phyloP scores from a whole-genome alignment of 2,329 filamentous ascomycete species.

The Aspergillus costaricaensis region DNA sequence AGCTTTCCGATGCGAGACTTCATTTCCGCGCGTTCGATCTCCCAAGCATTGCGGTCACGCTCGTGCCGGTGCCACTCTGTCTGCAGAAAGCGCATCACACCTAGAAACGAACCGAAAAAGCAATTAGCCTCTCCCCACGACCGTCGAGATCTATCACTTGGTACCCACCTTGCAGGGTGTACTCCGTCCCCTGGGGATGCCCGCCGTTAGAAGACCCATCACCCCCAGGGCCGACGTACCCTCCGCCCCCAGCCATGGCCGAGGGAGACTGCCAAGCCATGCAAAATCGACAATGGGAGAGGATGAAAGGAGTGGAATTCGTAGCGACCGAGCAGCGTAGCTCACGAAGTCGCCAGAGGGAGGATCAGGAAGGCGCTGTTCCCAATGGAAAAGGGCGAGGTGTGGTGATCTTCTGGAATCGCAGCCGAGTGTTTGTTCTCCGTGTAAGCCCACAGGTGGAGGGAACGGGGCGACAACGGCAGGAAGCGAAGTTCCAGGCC shows the following conservation, averaged over 20 bases:
- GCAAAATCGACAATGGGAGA: constrained; percentile 24
- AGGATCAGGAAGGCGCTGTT: constrained; percentile 7
- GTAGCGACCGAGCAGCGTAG: constrained; percentile 4
- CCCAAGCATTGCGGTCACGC: constrained; percentile 96
- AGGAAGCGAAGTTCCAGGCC: constrained; percentile 26
- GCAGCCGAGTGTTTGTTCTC: constrained; percentile 18
- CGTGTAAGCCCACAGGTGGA: constrained; percentile 20
- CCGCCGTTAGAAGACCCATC: constrained; percentile 45
- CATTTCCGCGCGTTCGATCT: constrained; percentile 99
- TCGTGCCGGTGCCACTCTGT: constrained; percentile 99
- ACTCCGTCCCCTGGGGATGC: constrained; percentile 66
- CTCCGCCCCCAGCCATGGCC: constrained; percentile 60
- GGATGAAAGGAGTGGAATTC: not conserved
- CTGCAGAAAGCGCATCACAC: constrained; percentile 98
- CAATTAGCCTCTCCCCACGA: constrained; percentile 23
- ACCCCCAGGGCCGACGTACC: constrained; percentile 49
- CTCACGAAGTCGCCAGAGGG: constrained; percentile 6
- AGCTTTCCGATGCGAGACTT: constrained; percentile 93
- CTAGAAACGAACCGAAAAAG: constrained; percentile 46
- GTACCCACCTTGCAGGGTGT: constrained; percentile 67
- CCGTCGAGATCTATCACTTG: not conserved
- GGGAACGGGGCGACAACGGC: constrained; percentile 22
- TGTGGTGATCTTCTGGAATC: constrained; percentile 8
- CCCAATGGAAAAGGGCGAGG: not conserved
- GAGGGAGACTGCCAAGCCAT: constrained; percentile 74